phyloP scores from a whole-genome alignment of 257 asterid species.

The Paraleonurus japonicus region DNA sequence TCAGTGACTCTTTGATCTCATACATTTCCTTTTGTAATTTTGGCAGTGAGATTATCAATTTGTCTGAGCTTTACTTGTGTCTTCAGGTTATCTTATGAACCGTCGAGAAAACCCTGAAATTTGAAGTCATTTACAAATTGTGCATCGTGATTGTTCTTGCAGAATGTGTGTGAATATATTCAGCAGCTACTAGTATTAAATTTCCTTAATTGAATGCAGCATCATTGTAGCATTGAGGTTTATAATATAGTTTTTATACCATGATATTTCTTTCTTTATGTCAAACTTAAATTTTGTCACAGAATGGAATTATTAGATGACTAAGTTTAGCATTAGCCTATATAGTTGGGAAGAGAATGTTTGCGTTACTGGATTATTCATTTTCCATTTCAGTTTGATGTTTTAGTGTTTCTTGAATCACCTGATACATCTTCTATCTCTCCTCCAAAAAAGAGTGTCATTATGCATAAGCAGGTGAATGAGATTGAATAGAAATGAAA shows the following conservation, averaged over 20 bases:
- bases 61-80: not conserved
- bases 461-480: not conserved
- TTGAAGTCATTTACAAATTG: not conserved
- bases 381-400: not conserved
- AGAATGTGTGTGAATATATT: not conserved
- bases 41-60: not conserved
- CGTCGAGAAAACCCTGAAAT: slow-evolving; percentile 7
- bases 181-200: not conserved
- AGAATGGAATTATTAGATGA: not conserved
- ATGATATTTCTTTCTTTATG: not conserved
- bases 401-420: not conserved
- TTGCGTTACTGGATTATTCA: not conserved
- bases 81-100: slow-evolving; percentile 4
- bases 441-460: not conserved
- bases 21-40: not conserved
- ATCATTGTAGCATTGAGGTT: not conserved
- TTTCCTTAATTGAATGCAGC: not conserved
- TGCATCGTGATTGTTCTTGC: not conserved
- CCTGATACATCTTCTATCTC: not conserved
- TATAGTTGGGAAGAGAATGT: not conserved
- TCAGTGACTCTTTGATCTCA: not conserved
- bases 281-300: too few relatives aligned
- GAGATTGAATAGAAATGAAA: not conserved
- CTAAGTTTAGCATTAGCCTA: not conserved
- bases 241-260: not conserved